Conservation (phyloP, 2,329 filamentous ascomycete genomes). For the Stagonosporopsis chrysanthemi region DNA sequence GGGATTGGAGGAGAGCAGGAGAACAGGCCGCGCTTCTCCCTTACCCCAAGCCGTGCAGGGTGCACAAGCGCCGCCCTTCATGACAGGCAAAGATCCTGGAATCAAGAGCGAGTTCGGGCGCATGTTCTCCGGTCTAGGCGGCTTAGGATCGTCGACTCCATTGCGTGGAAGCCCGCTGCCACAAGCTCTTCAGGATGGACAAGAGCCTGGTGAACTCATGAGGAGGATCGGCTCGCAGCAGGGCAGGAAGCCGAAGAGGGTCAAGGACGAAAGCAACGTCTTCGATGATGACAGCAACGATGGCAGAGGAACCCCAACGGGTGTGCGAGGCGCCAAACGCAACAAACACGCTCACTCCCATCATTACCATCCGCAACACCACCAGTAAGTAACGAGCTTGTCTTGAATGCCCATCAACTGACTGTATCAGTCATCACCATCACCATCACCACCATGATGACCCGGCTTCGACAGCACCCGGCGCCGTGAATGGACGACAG, state of each 20-base stretch:
- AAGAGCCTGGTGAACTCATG: slow-evolving; percentile 42
- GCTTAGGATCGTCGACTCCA: slow-evolving; percentile 66
- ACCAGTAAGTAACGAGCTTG: slow-evolving; percentile 56
- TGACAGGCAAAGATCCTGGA: slow-evolving; percentile 80
- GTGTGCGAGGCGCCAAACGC: slow-evolving; percentile 73
- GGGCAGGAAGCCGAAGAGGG: slow-evolving; percentile 61
- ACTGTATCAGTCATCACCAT: slow-evolving; percentile 64
- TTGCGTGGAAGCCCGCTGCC: slow-evolving; percentile 60
- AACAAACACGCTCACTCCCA: slow-evolving; percentile 58
- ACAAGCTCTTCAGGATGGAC: slow-evolving; percentile 40
- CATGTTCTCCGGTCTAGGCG: slow-evolving; percentile 93
- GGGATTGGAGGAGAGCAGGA: slow-evolving; percentile 75
- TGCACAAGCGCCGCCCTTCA: slow-evolving; percentile 80
- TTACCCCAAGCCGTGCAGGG: slow-evolving; percentile 93
- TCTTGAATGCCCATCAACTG: slow-evolving; percentile 26
- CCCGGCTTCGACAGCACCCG: slow-evolving; percentile 28
- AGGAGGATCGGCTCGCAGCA: slow-evolving; percentile 49
- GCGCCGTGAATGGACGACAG: slow-evolving; percentile 33
- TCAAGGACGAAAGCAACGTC: slow-evolving; percentile 76
- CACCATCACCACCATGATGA: slow-evolving; percentile 64
- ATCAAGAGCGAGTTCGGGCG: slow-evolving; percentile 95
- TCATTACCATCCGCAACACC: slow-evolving; percentile 63
- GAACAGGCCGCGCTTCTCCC: slow-evolving; percentile 84
- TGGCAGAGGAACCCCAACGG: slow-evolving; percentile 67
- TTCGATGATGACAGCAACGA: slow-evolving; percentile 71